These are phyloP conservation scores for Argentina anserina DNA, from an alignment of 306 rosid genomes.

Conservation along the genomic window DNA sequence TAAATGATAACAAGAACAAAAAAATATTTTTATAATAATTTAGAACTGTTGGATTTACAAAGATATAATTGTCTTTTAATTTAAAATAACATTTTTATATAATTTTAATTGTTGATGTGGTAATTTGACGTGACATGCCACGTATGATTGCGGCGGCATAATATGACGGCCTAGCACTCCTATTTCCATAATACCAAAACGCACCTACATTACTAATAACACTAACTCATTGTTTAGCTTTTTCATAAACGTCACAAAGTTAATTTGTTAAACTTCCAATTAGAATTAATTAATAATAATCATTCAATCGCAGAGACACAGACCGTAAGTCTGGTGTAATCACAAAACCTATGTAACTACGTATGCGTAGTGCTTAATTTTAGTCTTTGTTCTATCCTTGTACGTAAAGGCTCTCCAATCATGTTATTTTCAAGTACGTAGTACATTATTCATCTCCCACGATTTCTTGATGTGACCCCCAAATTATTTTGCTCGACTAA, in stretches of 20 bases:
- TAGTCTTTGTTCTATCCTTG: neutral
- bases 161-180: no score
- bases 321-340: neutral
- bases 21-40: no score
- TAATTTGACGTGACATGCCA: no score
- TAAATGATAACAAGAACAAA: no score
- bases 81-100: no score
- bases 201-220: no score
- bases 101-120: no score
- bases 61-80: no score
- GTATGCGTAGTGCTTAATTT: neutral
- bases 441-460: neutral
- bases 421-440: neutral
- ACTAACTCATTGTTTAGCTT: neutral
- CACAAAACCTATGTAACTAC: neutral
- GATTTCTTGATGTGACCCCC: neutral
- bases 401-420: neutral
- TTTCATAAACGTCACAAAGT: conserved; percentile 5
- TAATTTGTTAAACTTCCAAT: conserved; percentile 7
- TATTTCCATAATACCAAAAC: no score
- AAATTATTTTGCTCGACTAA: neutral
- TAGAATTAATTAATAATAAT: no score
- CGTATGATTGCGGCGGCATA: no score
- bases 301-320: neutral
- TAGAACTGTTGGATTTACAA: no score